Conservation (phyloP, 805 yeast species). For the Myxozyma monticola region DNA sequence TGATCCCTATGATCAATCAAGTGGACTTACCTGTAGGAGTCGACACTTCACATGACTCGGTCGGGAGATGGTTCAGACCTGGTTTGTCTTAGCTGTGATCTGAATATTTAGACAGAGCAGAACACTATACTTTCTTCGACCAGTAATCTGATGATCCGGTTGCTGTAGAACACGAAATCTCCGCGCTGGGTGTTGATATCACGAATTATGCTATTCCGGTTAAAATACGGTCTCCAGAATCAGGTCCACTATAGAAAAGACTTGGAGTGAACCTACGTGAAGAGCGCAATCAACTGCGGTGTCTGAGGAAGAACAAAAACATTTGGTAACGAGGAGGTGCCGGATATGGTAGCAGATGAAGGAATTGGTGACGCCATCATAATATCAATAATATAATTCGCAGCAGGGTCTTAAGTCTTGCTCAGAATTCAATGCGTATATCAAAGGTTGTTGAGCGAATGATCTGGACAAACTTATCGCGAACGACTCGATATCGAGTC, state of each 20-base stretch:
- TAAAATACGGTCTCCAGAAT: neutral
- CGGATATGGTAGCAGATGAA: slow-evolving; percentile 14
- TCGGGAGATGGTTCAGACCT: slow-evolving; percentile 87
- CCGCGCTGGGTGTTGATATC: slow-evolving; percentile 77
- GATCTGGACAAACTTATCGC: too few relatives aligned
- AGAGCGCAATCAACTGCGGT: slow-evolving; percentile 82
- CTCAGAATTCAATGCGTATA: too few relatives aligned
- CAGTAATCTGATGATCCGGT: slow-evolving; percentile 85
- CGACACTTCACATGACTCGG: slow-evolving; percentile 60
- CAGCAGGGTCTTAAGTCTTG: too few relatives aligned
- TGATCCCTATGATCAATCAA: neutral
- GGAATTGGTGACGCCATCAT: slow-evolving; percentile 4
- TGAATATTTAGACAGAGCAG: neutral
- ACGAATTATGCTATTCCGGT: slow-evolving; percentile 68
- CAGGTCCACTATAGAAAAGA: neutral
- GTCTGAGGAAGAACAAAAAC: slow-evolving; percentile 80
- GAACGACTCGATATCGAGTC: too few relatives aligned
- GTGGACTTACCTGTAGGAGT: slow-evolving; percentile 70
- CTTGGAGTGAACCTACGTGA: slow-evolving; percentile 50
- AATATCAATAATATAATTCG: neutral
- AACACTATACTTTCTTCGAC: slow-evolving; percentile 73
- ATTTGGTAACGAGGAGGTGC: slow-evolving; percentile 40
- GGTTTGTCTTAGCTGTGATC: neutral
- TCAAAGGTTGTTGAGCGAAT: too few relatives aligned
- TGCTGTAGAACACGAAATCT: slow-evolving; percentile 93